Base-by-base conservation (phyloP, 2,329 filamentous ascomycete species). In the Teratosphaeria gauchensis region DNA sequence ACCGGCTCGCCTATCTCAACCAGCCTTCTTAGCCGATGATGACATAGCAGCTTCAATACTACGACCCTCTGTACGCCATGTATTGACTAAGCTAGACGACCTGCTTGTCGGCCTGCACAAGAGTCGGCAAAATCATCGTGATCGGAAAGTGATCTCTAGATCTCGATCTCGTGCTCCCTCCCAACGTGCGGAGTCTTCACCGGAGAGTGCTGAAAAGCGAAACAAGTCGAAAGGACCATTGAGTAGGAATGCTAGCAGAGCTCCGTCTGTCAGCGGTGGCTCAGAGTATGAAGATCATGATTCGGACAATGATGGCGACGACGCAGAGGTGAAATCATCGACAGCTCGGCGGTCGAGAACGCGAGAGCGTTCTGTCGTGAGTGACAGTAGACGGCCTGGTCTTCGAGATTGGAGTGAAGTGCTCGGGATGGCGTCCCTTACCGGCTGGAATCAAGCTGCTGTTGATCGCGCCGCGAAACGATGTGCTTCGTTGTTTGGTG, bases 381-480 rank as follows among this genome's bases (percentile, higher is more conserved):
- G 42, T n/a, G 42, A 48, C 19, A 48, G 42, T 11, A 48, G 42
- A 16, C 30, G 53, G 11, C 56, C 78, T 69, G 78, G 72, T 14
- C 75, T 84, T 12, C 82, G 88, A 24, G 88, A 95, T 74, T 97
- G 92, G 92, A 88, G 85, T 64, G 89, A 95, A 64, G 82, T 96
- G 1, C 75, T 96, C 31, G 89, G 89, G 0, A 80, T 90, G 0
- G 92, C 92, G 2, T 82, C 89, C 0, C 75, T 95, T 55, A 82
- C 82, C 1, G 90, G 88, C 0, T 92, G 91, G 73, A 77, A 87
- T 1, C 72, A 78, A 0, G 72, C 76, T 0, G 87, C 85, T 0
- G 74, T 96, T 12, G 81, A 84, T 56, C 82, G 89, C 32, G 82
- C 90, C 0, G 82, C 87, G 1, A 79, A 85, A 67, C 82, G 92